Base-by-base conservation (phyloP, 2,329 filamentous ascomycete species). In the Colletotrichum sp. region DNA sequence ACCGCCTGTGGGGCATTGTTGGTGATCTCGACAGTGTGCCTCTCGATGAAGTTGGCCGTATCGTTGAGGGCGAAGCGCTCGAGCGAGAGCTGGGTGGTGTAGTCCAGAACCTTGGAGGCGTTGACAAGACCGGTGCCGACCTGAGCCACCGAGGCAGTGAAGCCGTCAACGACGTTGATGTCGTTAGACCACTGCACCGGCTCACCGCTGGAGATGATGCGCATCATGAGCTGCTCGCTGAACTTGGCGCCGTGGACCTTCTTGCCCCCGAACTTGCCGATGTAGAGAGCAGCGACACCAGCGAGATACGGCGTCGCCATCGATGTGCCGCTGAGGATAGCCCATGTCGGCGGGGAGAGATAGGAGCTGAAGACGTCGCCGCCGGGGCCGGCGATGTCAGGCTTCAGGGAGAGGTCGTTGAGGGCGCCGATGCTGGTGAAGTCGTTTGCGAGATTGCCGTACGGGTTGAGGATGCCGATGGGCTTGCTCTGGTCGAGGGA, bases 301-400 rank as follows among this genome's bases (percentile, higher is more conserved):
- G 86, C 85, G 4, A 87, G 81, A 55, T 86, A 86, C 10, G 87
- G 86, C 16, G 83, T 83, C 6, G 87, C 85, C 88, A 89, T 89
- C 2, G 86, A 87, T 1, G 88, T 90, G 44, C 88, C 88, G 60
- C 83, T 86, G 16, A 86, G 79, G 8, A 87, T 81, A 71, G 30
- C 78, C 73, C 66, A 68, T 7, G 52, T 59, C 16, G 66, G 66
- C 12, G 32, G 32, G 6, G 28, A 26, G 2, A 77, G 78, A 72
- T 83, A 88, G 4, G 86, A 87, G 16, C 85, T 85, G 39, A 87
- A 80, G 60, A 88, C 88, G 26, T 84, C 81, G 24, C 84, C 84
- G 60, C 86, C 85, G 3, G 85, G 84, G 0, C 84, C 81, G 18
- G 83, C 82, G 64, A 87, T 75, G 63, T 87, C 81, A 7, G 85